Evolutionary conservation across 257 asterid species (phyloP), one percentile per base, ranked within the genome.

Genomic region (Petunia secreta): DNA sequence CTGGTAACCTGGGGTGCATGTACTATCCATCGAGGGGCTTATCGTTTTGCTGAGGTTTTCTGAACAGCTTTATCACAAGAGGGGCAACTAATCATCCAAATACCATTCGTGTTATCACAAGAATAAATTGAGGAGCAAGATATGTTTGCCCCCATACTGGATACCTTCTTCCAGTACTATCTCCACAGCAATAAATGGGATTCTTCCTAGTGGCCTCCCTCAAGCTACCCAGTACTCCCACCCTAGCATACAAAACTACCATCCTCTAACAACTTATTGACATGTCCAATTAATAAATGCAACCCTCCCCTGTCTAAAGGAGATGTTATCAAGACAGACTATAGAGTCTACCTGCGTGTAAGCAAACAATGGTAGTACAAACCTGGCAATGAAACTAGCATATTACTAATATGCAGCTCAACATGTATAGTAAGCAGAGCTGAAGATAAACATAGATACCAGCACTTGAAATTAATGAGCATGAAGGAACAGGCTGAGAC

Each of bases 341-440:
- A 14, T 63, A 37, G 46, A 63, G 13, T 63, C 48, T 52, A 10
- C 71, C 38, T 64, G 13, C 48, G 5, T 38, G 71, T 46, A 13
- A 39, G 4, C 11, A 64, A 64, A 64, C 15, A 64, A 3, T 1
- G 3, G 53, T 6, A 15, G 8, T 13, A 3, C 54, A 6, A 66
- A 39, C 4, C 57, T 52, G 75, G 37, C 38, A 66, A 66, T 66
- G 15, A 41, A 9, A 66, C 54, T n/a, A 14, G 6, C 41, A 66
- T 66, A 25, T 66, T 66, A 66, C 75, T 66, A 66, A 8, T 14
- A 66, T 41, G 75, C 75, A 66, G 37, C 6, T 66, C 7, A 15
- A 37, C 43, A 66, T 40, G 54, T 66, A 66, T 41, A 40, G 2
- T 41, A 53, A 41, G 41, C 54, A 41, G 4, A 66, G 75, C 8